Conservation (phyloP, 2,329 filamentous ascomycete species). For the Dactylellina sp. region DNA sequence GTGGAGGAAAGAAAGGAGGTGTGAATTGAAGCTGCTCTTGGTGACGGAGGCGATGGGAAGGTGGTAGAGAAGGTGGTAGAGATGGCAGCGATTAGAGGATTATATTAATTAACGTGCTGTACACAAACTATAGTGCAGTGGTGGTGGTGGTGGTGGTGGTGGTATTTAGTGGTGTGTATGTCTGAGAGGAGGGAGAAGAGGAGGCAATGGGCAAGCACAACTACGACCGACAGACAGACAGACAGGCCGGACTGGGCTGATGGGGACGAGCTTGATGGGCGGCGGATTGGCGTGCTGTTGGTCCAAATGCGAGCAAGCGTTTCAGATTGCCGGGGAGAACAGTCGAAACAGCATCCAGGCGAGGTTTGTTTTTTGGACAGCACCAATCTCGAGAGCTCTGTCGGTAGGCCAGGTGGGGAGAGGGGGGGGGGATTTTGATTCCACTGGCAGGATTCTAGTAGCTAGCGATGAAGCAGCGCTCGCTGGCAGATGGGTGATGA, state of each 20-base stretch:
- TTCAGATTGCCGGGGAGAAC: neutral
- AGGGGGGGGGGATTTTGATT: no score
- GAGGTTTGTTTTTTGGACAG: no score
- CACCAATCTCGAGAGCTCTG: no score
- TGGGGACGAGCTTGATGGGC: neutral
- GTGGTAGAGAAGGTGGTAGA: constrained; percentile 12
- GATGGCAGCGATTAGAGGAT: constrained; percentile 13
- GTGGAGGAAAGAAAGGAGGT: neutral
- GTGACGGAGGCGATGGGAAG: constrained; percentile 1
- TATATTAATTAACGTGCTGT: no score
- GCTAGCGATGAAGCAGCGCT: no score
- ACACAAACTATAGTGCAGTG: neutral
- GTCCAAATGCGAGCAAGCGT: neutral
- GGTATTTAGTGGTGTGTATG: no score
- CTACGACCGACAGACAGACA: no score
- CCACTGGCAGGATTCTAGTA: no score
- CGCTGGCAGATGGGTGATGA: no score
- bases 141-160: neutral
- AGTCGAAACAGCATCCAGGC: no score
- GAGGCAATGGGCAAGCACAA: no score
- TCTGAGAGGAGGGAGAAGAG: neutral
- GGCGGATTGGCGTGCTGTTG: neutral
- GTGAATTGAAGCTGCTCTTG: neutral
- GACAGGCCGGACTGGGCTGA: neutral
- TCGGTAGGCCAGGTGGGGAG: no score